phyloP scores from a whole-genome alignment of 129 eudicot species.

The Erigeron canadensis region DNA sequence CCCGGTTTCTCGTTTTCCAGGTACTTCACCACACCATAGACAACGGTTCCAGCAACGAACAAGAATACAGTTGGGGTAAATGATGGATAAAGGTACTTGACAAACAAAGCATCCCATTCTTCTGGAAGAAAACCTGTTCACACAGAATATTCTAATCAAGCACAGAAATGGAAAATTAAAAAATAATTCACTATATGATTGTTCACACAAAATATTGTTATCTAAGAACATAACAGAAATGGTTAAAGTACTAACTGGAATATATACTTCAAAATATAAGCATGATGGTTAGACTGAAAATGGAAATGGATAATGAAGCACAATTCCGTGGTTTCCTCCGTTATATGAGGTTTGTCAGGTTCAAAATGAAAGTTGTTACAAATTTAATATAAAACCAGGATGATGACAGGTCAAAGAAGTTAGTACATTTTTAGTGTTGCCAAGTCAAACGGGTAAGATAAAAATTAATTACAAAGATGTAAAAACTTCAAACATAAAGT shows the following conservation, averaged over 20 bases:
- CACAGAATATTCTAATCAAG: background rate
- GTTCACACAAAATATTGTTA: no score
- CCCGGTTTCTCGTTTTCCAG: slow-evolving; percentile 59
- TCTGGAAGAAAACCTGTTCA: slow-evolving; percentile 80
- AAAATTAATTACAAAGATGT: background rate
- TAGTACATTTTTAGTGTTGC: background rate
- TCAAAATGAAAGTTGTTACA: background rate
- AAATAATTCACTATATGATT: background rate
- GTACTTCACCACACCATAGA: slow-evolving; percentile 79
- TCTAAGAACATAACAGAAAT: no score
- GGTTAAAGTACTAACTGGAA: no score
- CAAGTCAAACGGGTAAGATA: background rate
- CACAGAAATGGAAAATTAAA: slow-evolving; percentile 2
- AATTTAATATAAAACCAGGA: slow-evolving; percentile 7
- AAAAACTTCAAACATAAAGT: background rate
- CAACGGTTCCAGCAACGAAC: slow-evolving; percentile 85
- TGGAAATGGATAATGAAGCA: background rate
- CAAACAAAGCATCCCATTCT: slow-evolving; percentile 81
- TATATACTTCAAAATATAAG: background rate
- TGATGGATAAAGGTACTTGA: slow-evolving; percentile 82
- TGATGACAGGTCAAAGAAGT: background rate
- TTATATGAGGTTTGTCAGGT: background rate
- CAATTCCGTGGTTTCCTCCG: background rate
- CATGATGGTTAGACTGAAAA: slow-evolving; percentile 1
- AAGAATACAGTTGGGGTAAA: slow-evolving; percentile 90